Percentiles rank a stretch among this genome's conserved stretches.
Evolutionary conservation across 345 rosid species (phyloP).

Genomic region (Hibiscus mutabilis): DNA sequence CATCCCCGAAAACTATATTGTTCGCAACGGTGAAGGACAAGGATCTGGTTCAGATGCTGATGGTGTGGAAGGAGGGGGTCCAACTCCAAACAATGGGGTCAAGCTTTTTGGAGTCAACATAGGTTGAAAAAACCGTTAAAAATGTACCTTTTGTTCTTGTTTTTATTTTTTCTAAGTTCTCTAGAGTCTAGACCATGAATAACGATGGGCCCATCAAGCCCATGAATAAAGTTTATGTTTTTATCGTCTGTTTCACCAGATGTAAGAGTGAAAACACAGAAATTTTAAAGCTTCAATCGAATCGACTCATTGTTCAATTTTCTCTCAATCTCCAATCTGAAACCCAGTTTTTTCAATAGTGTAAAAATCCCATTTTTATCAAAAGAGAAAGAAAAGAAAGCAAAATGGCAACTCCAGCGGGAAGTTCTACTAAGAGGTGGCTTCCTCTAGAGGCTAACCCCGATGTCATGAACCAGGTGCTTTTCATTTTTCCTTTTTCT

Average conservation of each 20-base stretch:
- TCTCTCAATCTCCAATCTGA: background rate
- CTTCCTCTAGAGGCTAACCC: constrained; percentile 99
- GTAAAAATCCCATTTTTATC: background rate
- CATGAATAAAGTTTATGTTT: background rate
- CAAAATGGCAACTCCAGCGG: constrained; percentile 51
- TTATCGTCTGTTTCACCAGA: background rate
- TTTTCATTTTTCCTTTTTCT: background rate
- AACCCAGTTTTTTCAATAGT: background rate
- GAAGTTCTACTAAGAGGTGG: constrained; percentile 70
- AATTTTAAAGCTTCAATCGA: background rate
- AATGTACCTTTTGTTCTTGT: background rate
- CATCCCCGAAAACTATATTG: background rate
- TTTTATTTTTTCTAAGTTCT: background rate
- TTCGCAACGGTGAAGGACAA: background rate
- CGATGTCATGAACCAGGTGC: constrained; percentile 95
- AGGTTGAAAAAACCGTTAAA: background rate
- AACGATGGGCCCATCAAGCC: background rate
- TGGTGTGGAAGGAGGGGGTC: background rate
- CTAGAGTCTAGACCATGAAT: background rate
- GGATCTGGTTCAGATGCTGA: background rate
- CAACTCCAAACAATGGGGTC: background rate
- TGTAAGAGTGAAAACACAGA: background rate
- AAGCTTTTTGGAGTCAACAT: background rate
- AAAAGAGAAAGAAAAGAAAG: background rate
- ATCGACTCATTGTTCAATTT: background rate